A percentile compares a stretch with the other conserved stretches of the same genome.
phyloP scores from a whole-genome alignment of 345 rosid genomes.

The Heritiera fomes region DNA sequence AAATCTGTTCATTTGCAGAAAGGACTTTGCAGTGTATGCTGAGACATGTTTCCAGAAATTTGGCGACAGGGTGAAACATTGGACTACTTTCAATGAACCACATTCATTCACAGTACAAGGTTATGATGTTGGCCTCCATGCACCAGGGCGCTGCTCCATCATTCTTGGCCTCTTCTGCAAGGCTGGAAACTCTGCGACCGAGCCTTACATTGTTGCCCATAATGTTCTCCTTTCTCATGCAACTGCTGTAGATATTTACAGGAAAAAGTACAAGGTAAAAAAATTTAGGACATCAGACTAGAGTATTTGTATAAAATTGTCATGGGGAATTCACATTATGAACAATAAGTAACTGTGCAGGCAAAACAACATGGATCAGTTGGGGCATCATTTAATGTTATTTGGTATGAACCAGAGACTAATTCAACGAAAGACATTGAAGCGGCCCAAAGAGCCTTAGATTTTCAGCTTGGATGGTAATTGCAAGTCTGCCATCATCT shows the following conservation, averaged over 20 bases:
- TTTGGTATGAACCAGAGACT: conserved; percentile 72
- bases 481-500: neutral
- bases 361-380: conserved; percentile 69
- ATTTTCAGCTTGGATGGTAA: conserved; percentile 98
- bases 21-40: conserved; percentile 73
- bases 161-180: conserved; percentile 61
- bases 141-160: conserved; percentile 88
- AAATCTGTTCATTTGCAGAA: conserved; percentile 38
- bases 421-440: conserved; percentile 60
- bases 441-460: conserved; percentile 93
- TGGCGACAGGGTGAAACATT: conserved; percentile 90
- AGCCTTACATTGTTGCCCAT: conserved; percentile 91
- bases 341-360: conserved; percentile 33
- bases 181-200: conserved; percentile 78
- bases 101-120: conserved; percentile 84
- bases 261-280: conserved; percentile 70
- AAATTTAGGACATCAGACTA: neutral
- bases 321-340: neutral
- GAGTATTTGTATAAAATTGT: too few relatives aligned
- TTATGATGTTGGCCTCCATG: conserved; percentile 81
- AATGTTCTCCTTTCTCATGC: conserved; percentile 74
- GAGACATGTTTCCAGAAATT: conserved; percentile 84
- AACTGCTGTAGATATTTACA: conserved; percentile 58
- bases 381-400: conserved; percentile 74
- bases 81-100: conserved; percentile 96